A percentile compares a stretch with the other conserved stretches of the same genome.
phyloP scores from a whole-genome alignment of 345 rosid species.

The thale cress (Arabidopsis thaliana) region TAIR10.1 NC_003070.9:1144001-1144500 shows the following conservation, averaged over 20 bases:
- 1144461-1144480: conserved; percentile 90
- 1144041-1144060: conserved; percentile 80
- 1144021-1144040: conserved; percentile 75
- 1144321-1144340: conserved; percentile 49
- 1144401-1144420: conserved; percentile 73
- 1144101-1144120: conserved; percentile 80
- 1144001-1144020: conserved; percentile 84
- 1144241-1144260: conserved; percentile 84
- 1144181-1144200: not conserved
- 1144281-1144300: conserved; percentile 79
- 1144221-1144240: conserved; percentile 63
- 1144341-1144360: conserved; percentile 77
- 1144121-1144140: conserved; percentile 46
- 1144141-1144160: not conserved
- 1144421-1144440: conserved; percentile 85
- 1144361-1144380: conserved; percentile 64
- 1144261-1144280: conserved; percentile 95
- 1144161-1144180: not conserved
- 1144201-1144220: not conserved
- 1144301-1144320: conserved; percentile 37
- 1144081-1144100: conserved; percentile 82
- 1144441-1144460: conserved; percentile 91
- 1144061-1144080: conserved; percentile 84
- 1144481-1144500: conserved; percentile 97
- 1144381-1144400: conserved; percentile 76